Evolutionary conservation across 257 asterid genomes (phyloP).

Genomic region (Paraleonurus japonicus): DNA sequence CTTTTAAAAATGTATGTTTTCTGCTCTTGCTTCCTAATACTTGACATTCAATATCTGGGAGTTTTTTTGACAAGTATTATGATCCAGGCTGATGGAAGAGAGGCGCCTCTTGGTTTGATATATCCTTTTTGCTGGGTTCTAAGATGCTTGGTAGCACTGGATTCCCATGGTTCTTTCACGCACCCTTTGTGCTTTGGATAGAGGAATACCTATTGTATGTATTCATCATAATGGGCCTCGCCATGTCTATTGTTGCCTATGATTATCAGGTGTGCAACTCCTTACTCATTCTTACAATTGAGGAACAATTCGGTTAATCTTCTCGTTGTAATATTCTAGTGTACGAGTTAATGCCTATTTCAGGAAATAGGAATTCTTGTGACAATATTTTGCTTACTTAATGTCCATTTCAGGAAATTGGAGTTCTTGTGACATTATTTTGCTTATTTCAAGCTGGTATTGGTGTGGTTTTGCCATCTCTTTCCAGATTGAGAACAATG

Average conservation of each 20-base stretch:
- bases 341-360: constrained; percentile 17
- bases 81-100: constrained; percentile 95
- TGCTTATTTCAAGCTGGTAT: constrained; percentile 65
- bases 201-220: constrained; percentile 69
- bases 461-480: constrained; percentile 83
- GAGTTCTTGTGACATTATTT: constrained; percentile 66
- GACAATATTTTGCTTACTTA: constrained; percentile 66
- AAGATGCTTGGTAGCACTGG: constrained; percentile 95
- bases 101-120: constrained; percentile 67
- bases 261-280: constrained; percentile 78
- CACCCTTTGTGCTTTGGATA: constrained; percentile 54
- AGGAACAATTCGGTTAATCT: background rate
- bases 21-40: constrained; percentile 5
- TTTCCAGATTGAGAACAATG: constrained; percentile 93
- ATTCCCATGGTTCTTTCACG: constrained; percentile 74
- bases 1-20: background rate
- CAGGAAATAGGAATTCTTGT: constrained; percentile 84
- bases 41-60: background rate
- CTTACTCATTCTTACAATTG: constrained; percentile 2
- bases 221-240: constrained; percentile 59
- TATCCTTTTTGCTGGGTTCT: constrained; percentile 87
- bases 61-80: constrained; percentile 27
- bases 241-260: constrained; percentile 62
- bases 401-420: constrained; percentile 66
- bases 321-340: constrained; percentile 5